phyloP scores from a whole-genome alignment of 2,329 filamentous ascomycete species.

The Colletotrichum cordylinicola region DNA sequence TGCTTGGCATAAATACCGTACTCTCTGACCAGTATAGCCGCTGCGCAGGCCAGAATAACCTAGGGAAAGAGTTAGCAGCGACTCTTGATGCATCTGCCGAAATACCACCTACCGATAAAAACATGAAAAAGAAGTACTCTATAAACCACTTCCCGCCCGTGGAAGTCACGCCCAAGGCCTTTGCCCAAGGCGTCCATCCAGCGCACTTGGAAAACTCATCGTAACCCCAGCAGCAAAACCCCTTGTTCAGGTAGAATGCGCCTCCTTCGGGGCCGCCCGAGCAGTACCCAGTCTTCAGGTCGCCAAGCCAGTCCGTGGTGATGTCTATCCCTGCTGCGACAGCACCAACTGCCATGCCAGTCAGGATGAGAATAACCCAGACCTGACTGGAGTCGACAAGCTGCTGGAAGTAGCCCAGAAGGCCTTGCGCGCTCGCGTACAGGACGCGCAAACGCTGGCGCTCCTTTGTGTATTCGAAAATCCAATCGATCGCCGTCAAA shows the following conservation, averaged over 20 bases:
- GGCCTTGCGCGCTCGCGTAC: conserved; percentile 69
- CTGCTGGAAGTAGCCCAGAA: conserved; percentile 75
- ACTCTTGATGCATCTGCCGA: background rate
- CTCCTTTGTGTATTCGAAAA: conserved; percentile 98
- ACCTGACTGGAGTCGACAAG: conserved; percentile 87
- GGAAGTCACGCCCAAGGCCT: conserved; percentile 71
- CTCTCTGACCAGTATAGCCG: conserved; percentile 80
- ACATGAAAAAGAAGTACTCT: conserved; percentile 85
- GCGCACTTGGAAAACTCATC: conserved; percentile 81
- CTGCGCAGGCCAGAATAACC: conserved; percentile 78
- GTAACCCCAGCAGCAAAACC: conserved; percentile 93
- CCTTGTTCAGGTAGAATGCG: conserved; percentile 87
- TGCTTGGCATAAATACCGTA: conserved; percentile 91
- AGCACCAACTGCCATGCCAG: conserved; percentile 81
- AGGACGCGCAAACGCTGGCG: conserved; percentile 84
- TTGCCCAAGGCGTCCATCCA: conserved; percentile 88
- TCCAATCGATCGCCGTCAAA: conserved; percentile 98
- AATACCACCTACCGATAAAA: conserved; percentile 73
- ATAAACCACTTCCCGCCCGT: conserved; percentile 77
- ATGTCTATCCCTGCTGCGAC: conserved; percentile 91
- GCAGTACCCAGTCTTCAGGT: conserved; percentile 91
- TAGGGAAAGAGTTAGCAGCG: conserved; percentile 35
- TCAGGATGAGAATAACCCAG: conserved; percentile 87
- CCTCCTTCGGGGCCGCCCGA: conserved; percentile 76
- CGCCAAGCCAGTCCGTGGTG: conserved; percentile 89